Evolutionary conservation across 495 filamentous ascomycete genomes (phyloP).

Genomic region (Trichoderma gamsii): DNA sequence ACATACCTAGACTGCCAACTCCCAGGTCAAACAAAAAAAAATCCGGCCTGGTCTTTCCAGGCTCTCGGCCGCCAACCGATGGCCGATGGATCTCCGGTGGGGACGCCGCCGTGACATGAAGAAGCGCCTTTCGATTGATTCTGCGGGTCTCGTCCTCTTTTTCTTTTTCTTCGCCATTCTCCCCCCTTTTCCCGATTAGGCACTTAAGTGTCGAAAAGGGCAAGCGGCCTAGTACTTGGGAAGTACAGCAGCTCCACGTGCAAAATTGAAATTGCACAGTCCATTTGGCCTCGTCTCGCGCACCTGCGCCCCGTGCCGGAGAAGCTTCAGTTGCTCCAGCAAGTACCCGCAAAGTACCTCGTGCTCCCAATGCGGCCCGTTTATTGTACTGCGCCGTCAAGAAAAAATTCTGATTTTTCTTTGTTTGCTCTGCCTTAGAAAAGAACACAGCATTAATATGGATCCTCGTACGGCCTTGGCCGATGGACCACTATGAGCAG

Average conservation of each 20-base stretch:
- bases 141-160: neutral
- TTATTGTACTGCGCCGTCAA: neutral
- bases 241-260: neutral
- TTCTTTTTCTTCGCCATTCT: neutral
- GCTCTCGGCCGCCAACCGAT: slow-evolving; percentile 13
- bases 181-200: neutral
- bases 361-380: neutral
- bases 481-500: neutral
- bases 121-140: slow-evolving; percentile 10
- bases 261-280: neutral
- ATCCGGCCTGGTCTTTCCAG: neutral
- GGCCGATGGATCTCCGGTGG: slow-evolving; percentile 13
- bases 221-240: neutral
- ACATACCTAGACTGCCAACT: neutral
- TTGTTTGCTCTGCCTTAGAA: neutral
- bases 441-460: slow-evolving; percentile 2
- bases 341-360: neutral
- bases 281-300: neutral
- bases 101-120: neutral
- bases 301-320: neutral
- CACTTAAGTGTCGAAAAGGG: neutral
- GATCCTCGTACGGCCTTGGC: slow-evolving; percentile 9
- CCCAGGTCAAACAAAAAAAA: neutral
- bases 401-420: neutral
- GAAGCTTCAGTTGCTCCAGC: neutral